Percentiles rank a stretch among this genome's conserved stretches.
phyloP scores from a whole-genome alignment of 2,329 filamentous ascomycete genomes.

The Endothia cerciana region DNA sequence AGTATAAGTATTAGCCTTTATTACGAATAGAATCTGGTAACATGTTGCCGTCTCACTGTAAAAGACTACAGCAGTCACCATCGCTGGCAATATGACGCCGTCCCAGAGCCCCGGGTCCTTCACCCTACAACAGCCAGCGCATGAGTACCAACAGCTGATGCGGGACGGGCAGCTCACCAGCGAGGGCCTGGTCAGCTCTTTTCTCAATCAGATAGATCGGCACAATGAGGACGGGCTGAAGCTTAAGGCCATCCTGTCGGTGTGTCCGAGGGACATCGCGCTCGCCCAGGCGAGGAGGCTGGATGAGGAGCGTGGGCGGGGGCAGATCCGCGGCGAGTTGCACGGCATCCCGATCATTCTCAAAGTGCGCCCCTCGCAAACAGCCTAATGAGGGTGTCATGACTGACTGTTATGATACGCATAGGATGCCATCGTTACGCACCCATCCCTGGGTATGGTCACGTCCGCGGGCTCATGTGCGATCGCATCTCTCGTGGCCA shows the following conservation, averaged over 20 bases:
- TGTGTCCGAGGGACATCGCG: conserved; percentile 42
- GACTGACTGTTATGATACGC: neutral
- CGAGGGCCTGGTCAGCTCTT: conserved; percentile 30
- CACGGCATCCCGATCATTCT: conserved; percentile 47
- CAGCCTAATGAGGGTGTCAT: no score
- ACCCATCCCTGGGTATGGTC: conserved; percentile 42
- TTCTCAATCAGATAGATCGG: conserved; percentile 33
- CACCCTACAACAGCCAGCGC: conserved; percentile 23
- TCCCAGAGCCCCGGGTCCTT: neutral
- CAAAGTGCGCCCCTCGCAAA: conserved; percentile 34
- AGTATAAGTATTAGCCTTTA: neutral
- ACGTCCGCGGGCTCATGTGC: conserved; percentile 46
- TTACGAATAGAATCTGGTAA: neutral
- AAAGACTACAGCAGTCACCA: neutral
- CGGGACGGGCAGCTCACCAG: conserved; percentile 29
- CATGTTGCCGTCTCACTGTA: neutral
- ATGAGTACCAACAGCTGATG: conserved; percentile 24
- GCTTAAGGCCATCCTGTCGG: conserved; percentile 41
- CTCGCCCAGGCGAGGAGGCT: conserved; percentile 42
- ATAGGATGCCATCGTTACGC: conserved; percentile 44
- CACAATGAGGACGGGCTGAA: conserved; percentile 30
- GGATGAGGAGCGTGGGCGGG: conserved; percentile 43
- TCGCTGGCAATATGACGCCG: neutral
- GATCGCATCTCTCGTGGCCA: conserved; percentile 42
- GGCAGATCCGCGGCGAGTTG: conserved; percentile 41